A percentile compares a stretch with the other conserved stretches of the same genome.
Evolutionary conservation across 2,329 filamentous ascomycete species (phyloP).

Genomic region (Colletotrichum salicis): DNA sequence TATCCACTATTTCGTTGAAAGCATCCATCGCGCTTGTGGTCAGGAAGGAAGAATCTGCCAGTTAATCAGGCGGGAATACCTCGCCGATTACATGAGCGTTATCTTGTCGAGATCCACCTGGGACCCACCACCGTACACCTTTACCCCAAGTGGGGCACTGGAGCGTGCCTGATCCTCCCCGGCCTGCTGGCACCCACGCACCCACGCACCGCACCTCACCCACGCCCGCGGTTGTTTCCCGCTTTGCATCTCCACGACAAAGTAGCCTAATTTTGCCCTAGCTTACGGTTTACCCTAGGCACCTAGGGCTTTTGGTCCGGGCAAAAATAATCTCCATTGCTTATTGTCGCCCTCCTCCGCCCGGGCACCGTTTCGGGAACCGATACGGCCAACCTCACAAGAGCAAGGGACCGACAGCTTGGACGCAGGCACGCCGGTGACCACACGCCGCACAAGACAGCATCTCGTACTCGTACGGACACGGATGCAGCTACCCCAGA

Average conservation of each 20-base stretch:
- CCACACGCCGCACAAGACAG: background rate
- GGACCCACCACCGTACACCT: constrained; percentile 4
- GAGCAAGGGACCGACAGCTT: background rate
- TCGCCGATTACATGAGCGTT: constrained; percentile 5
- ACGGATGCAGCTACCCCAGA: background rate
- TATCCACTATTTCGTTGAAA: background rate
- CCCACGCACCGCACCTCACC: background rate
- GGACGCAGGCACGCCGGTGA: background rate
- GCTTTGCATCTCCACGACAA: constrained; percentile 12
- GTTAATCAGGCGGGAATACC: constrained; percentile 14
- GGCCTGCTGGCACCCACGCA: background rate
- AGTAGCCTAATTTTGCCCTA: constrained; percentile 16
- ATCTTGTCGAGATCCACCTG: constrained; percentile 8
- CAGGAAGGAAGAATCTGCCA: background rate
- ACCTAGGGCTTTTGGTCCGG: constrained; percentile 10
- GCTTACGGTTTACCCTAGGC: background rate
- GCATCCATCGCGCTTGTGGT: background rate
- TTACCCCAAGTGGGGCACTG: background rate
- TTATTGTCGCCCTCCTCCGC: constrained; percentile 21
- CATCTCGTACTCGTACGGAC: background rate
- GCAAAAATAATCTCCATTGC: constrained; percentile 17
- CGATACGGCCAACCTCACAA: background rate
- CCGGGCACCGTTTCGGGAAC: constrained; percentile 10
- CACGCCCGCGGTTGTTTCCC: background rate
- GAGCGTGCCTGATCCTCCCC: constrained; percentile 16